phyloP scores from a whole-genome alignment of 495 filamentous ascomycete genomes.

The Patellaria atrata region DNA sequence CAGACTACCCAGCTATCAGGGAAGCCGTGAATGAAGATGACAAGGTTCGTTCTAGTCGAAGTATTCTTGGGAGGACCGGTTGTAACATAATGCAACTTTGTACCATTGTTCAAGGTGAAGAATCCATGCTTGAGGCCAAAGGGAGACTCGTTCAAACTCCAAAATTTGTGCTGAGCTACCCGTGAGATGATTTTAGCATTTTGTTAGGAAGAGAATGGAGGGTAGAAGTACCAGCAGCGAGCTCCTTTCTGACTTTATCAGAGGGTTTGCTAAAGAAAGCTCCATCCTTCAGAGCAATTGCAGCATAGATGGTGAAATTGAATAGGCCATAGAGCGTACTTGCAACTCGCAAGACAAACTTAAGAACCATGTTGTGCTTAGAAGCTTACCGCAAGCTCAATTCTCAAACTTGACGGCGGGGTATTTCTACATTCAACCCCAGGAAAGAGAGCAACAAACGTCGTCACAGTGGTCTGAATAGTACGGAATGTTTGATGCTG shows the following conservation, averaged over 20 bases:
- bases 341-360: constrained; percentile 7
- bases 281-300: constrained; percentile 6
- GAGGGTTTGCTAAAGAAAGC: constrained; percentile 5
- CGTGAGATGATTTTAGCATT: neutral
- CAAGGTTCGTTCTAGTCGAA: constrained; percentile 25
- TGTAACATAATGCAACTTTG: constrained; percentile 39
- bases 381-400: no score
- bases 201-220: neutral
- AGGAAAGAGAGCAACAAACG: no score
- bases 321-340: constrained; percentile 13
- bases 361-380: no score
- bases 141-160: constrained; percentile 32
- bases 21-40: constrained; percentile 44
- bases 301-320: constrained; percentile 4
- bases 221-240: constrained; percentile 10
- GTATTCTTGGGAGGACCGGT: constrained; percentile 2
- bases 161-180: constrained; percentile 25
- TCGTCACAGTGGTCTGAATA: no score
- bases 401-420: no score
- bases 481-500: no score
- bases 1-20: constrained; percentile 43
- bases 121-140: constrained; percentile 34
- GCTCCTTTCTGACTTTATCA: constrained; percentile 10
- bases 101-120: constrained; percentile 31
- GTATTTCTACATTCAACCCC: no score